Evolutionary conservation across 176 grass and related monocot species (phyloP).

Genomic region (Aegilops sharonensis): DNA sequence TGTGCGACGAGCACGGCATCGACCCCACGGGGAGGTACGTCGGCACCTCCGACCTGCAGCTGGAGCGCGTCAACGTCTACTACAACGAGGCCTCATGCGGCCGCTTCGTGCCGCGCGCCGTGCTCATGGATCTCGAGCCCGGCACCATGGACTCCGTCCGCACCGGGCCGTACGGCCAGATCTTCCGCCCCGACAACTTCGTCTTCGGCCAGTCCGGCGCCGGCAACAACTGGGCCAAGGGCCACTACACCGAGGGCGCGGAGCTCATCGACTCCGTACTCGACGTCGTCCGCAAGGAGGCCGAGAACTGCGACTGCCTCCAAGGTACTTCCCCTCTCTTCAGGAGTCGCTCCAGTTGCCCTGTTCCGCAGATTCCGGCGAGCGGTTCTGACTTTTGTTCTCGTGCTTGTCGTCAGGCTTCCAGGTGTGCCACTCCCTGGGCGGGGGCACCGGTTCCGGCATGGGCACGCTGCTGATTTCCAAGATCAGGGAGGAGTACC

Average conservation of each 20-base stretch:
- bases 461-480: slow-evolving; percentile 84
- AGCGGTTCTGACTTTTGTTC: not conserved
- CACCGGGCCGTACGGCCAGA: slow-evolving; percentile 64
- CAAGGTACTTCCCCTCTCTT: slow-evolving; percentile 47
- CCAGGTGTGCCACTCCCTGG: slow-evolving; percentile 79
- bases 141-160: slow-evolving; percentile 87
- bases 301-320: slow-evolving; percentile 93
- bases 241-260: slow-evolving; percentile 94
- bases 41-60: slow-evolving; percentile 60
- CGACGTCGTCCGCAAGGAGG: slow-evolving; percentile 94
- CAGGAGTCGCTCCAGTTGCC: slow-evolving; percentile 8
- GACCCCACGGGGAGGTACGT: slow-evolving; percentile 62
- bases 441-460: slow-evolving; percentile 71
- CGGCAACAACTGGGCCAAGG: slow-evolving; percentile 97
- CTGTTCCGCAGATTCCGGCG: slow-evolving; percentile 11
- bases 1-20: slow-evolving; percentile 88
- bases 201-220: slow-evolving; percentile 89
- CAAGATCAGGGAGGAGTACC: slow-evolving; percentile 88
- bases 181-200: slow-evolving; percentile 90
- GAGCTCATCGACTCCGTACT: slow-evolving; percentile 94
- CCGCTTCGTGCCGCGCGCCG: slow-evolving; percentile 71
- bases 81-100: slow-evolving; percentile 85
- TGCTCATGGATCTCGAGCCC: slow-evolving; percentile 88
- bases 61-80: slow-evolving; percentile 91
- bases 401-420: slow-evolving; percentile 36